A percentile compares a stretch with the other conserved stretches of the same genome.
Evolutionary conservation across 176 grass and related monocot genomes (phyloP).

Genomic region (Pontederia crassipes): DNA sequence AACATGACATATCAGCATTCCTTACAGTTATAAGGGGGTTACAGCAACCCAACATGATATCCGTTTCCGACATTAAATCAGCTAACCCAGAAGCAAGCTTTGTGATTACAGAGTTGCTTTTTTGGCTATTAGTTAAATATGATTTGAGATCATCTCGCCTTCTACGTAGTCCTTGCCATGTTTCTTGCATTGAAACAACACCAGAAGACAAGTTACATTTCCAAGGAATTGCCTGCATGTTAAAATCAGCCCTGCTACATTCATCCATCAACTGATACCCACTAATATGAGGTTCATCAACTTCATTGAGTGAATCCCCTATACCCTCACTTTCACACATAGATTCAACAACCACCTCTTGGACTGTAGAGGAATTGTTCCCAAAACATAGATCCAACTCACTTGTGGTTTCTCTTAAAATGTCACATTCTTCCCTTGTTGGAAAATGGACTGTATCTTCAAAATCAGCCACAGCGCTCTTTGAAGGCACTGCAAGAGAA

Average conservation of each 20-base stretch:
- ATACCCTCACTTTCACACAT: slow-evolving; percentile 29
- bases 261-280: slow-evolving; percentile 80
- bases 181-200: slow-evolving; percentile 47
- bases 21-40: slow-evolving; percentile 50
- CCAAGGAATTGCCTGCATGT: slow-evolving; percentile 28
- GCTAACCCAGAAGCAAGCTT: slow-evolving; percentile 43
- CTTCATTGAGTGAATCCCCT: slow-evolving; percentile 27
- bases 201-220: slow-evolving; percentile 36
- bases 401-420: slow-evolving; percentile 12
- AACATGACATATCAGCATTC: background rate
- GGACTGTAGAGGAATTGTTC: slow-evolving; percentile 32
- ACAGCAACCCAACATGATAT: slow-evolving; percentile 56
- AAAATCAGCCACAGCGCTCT: slow-evolving; percentile 18
- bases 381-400: slow-evolving; percentile 21
- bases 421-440: slow-evolving; percentile 20
- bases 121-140: slow-evolving; percentile 36
- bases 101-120: slow-evolving; percentile 30
- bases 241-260: slow-evolving; percentile 59
- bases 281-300: slow-evolving; percentile 22
- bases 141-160: slow-evolving; percentile 32
- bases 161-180: slow-evolving; percentile 60
- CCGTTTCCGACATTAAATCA: slow-evolving; percentile 70
- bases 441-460: slow-evolving; percentile 2
- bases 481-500: slow-evolving; percentile 32
- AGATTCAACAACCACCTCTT: slow-evolving; percentile 39